phyloP scores from a whole-genome alignment of 495 filamentous ascomycete genomes.

The Pseudotulostoma volvatum region DNA sequence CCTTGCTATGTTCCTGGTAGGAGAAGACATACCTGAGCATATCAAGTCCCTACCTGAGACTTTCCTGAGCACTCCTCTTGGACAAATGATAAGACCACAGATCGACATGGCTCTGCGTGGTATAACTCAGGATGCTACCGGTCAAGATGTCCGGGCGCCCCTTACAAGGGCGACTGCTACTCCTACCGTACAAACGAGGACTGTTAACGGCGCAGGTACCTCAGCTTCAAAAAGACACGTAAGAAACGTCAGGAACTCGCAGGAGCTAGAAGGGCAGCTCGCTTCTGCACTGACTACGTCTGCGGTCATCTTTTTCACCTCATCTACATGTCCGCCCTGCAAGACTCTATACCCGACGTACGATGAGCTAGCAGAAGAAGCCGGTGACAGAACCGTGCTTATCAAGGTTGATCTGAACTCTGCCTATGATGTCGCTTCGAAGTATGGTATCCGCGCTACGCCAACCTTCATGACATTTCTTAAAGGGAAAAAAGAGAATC shows the following conservation, averaged over 20 bases:
- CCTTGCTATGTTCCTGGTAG: conserved; percentile 77
- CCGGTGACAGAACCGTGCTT: conserved; percentile 48
- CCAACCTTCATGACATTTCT: conserved; percentile 87
- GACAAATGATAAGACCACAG: conserved; percentile 73
- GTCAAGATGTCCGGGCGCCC: conserved; percentile 13
- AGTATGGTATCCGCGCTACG: conserved; percentile 57
- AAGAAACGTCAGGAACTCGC: conserved; percentile 34
- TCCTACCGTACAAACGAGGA: conserved; percentile 10
- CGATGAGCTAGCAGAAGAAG: conserved; percentile 61
- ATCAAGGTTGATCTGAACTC: conserved; percentile 70
- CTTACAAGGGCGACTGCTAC: conserved; percentile 19
- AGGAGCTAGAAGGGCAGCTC: conserved; percentile 45
- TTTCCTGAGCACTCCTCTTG: conserved; percentile 79
- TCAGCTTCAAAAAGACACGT: conserved; percentile 20
- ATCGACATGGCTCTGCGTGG: conserved; percentile 59
- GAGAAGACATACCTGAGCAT: conserved; percentile 71
- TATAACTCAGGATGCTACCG: conserved; percentile 32
- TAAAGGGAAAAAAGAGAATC: conserved; percentile 54
- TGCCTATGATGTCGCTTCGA: conserved; percentile 46
- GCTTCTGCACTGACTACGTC: conserved; percentile 42
- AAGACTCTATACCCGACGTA: conserved; percentile 70
- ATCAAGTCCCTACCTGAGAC: conserved; percentile 78
- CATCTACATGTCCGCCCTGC: conserved; percentile 72
- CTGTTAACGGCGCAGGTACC: conserved; percentile 2
- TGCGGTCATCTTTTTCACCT: conserved; percentile 86